Percentiles rank a stretch among this genome's conserved stretches.
These are phyloP conservation scores for Penicillium rolfsii DNA, from an alignment of 2,329 filamentous ascomycete species.

Conservation along the genomic window DNA sequence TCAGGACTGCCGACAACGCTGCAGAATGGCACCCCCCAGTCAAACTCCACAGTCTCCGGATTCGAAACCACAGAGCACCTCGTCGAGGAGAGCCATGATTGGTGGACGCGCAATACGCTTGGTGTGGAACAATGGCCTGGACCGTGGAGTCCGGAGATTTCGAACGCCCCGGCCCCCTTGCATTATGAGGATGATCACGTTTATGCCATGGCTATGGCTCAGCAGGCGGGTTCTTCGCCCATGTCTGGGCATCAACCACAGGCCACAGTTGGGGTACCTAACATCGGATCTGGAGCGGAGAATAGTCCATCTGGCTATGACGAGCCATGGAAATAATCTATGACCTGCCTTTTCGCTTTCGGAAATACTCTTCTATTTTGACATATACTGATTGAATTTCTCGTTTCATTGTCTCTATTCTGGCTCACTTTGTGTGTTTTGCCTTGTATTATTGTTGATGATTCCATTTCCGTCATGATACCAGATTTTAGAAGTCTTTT, in stretches of 20 bases:
- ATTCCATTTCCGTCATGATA: constrained; percentile 12
- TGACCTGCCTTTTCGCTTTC: neutral
- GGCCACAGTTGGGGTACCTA: constrained; percentile 3
- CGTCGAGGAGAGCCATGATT: constrained; percentile 66
- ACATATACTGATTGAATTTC: neutral
- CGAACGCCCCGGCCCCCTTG: constrained; percentile 14
- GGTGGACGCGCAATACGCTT: constrained; percentile 65
- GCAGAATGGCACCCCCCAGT: constrained; percentile 28
- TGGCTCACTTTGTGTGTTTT: neutral
- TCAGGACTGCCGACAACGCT: constrained; percentile 6
- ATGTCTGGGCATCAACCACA: constrained; percentile 11
- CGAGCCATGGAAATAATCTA: constrained; percentile 20
- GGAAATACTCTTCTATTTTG: neutral
- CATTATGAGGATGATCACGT: constrained; percentile 16
- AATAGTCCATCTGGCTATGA: constrained; percentile 11
- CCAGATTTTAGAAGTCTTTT: constrained; percentile 8
- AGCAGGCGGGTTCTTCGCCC: constrained; percentile 10
- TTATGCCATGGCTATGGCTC: constrained; percentile 13
- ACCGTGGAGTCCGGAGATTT: constrained; percentile 32
- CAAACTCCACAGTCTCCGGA: constrained; percentile 50
- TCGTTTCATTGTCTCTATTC: neutral
- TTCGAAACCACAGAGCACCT: constrained; percentile 65
- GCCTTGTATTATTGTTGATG: neutral
- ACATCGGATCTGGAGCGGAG: constrained; percentile 3
- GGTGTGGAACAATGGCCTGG: constrained; percentile 65